Base-by-base conservation (phyloP, 225 moss, liverwort and hornwort species). In the Lunularia cruciata region DNA sequence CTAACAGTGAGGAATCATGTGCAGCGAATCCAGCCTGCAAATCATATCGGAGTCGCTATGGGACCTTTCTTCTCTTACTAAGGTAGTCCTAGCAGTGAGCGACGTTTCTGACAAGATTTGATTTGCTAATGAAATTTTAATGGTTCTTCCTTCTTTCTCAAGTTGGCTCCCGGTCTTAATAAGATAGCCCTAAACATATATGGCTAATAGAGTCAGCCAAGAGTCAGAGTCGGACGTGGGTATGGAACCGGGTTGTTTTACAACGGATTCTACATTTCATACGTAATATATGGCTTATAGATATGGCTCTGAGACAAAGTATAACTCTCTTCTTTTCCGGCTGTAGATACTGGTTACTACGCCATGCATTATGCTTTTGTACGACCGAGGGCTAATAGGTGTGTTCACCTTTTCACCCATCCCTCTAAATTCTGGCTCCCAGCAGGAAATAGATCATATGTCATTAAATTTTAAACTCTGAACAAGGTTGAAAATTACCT, bases 341-440 rank as follows among this genome's bases (percentile, higher is more conserved):
- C 34, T 86, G 84, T 83, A 88, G 89, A 83, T 89, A 65, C 86
- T 90, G 90, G 87, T 86, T 62, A 90, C 87, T 62, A 83, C 84
- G 26, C 90, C 90, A 39, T 84, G 83, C 65, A 82, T 87, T 64
- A 90, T 90, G 90, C 84, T 90, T 65, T 72, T 90, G 49, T 90
- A 86, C 69, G 90, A 87, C 48, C 85, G 75, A 61, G 86, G 86
- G 40, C 65, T 76, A 77, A 84, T 89, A 72, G 88, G 88, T 88
- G 84, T 27, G 65, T 52, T 49, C 25, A 42, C 59, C 56, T 14
- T 33, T 28, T 14, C n/a, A n/a, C n/a, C n/a, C n/a, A n/a, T n/a
- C 32, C 31, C 31, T 57, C 23, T 52, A 20, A 22, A 22, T 51
- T 19, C 51, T 0, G 20, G 51, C 20, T 31, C 31, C 14, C 8